Evolutionary conservation across 75 land plant genomes (phyloP), one percentile per base, ranked within the genome.

Genomic region (Cupressus sempervirens): DNA sequence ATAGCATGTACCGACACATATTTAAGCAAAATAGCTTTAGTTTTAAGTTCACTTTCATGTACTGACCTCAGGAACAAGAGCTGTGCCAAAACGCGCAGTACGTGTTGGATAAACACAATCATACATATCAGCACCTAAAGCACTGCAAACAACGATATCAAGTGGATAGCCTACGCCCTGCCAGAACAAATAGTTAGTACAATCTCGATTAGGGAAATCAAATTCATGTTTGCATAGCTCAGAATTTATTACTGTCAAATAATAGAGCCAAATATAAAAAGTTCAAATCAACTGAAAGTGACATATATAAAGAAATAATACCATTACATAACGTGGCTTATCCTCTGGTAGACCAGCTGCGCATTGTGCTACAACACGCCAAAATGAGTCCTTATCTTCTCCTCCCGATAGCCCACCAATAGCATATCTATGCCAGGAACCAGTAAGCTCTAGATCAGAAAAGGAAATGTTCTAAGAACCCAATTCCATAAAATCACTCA

Each of bases 261-360:
- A 82, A n/a, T n/a, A 79, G n/a, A 45, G 81, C 32, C 46, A 79
- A 80, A 3, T 30, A 54, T 30, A 65, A 83, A 62, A n/a, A 54
- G 41, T 50, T 54, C 4, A 54, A 58, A 83, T n/a, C 15, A 83
- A 20, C 3, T 54, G 43, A 18, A 72, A 35, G 82, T 14, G 5
- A 23, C 10, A 32, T n/a, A 81, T 83, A 48, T 54, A 40, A 62
- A 20, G 72, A 85, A 40, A 43, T 74, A 58, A 72, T 83, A 98
- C 99, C 99, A 98, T 98, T n/a, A 98, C 99, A 94, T 98, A 98
- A 70, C 99, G 93, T 76, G 99, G 99, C 85, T 98, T 98, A 88
- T 98, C 95, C 85, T 96, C 99, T 67, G 99, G 99, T 83, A 98
- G 88, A 45, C 97, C 93, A 85, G 99, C 99, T 56, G 99, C 94